Base-by-base conservation (phyloP, 2,329 filamentous ascomycete genomes). In the Pseudopyrenochaeta lycopersici region DNA sequence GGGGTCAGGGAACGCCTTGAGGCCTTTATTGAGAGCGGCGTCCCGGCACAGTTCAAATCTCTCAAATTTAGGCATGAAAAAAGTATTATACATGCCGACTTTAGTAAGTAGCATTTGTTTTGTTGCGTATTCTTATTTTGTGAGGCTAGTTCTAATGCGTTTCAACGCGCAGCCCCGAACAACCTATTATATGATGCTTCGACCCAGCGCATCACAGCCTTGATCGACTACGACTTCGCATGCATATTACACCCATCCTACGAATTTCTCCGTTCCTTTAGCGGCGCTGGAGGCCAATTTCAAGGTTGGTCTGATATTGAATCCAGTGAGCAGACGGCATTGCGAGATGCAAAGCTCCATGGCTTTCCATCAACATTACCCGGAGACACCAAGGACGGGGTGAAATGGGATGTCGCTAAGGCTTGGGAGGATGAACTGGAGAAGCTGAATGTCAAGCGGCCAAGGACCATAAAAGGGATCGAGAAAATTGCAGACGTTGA, bases 1-100 rank as follows among this genome's bases (percentile, higher is more conserved):
- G 63, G 63, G 27, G 41, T 74, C 4, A 63, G 72, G 50, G 41
- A 66, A 20, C 68, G 71, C 1, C 42, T 76, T 9, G 62, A 72
- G 27, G 51, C 48, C 12, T 76, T 73, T 52, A 41, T 68, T 30
- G 49, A 56, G 52, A 40, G 54, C 21, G 67, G 67, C 7, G 18
- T 73, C 9, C 43, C 66, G 17, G 54, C 43, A 1, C 63, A 68
- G 42, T 69, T 73, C 48, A 27, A 27, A 9, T 4, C 23, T 9
- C 23, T 27, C 9, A 9, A 4, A 9, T 27, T 9, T 9, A 27
- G 23, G 9, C 4, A 27, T 27, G 23, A 27, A 27, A 27, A 27
- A 9, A 27, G 4, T 27, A 27, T 27, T 27, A 9, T 27, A 4
- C 23, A 27, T 27, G 23, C 23, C 9, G 23, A 27, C 23, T 27